Base-by-base conservation (phyloP, 2,329 filamentous ascomycete species). In the Neofusicoccum kwambonambiense region DNA sequence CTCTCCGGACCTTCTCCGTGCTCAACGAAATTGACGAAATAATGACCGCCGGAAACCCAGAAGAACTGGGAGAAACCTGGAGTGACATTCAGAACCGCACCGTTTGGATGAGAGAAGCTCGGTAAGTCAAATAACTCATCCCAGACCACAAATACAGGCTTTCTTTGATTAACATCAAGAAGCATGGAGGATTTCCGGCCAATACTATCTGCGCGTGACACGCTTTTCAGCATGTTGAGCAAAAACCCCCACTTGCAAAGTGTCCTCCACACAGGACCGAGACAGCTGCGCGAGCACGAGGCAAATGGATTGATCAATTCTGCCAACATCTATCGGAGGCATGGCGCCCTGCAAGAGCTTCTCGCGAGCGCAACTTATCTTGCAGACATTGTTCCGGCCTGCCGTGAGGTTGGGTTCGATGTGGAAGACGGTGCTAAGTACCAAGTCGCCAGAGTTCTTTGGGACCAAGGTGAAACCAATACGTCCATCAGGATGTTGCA, bases 381-480 rank as follows among this genome's bases (percentile, higher is more conserved):
- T n/a, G 90, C 88, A 12, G 88, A 91, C 64, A 83, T 98, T 31
- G 86, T 93, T n/a, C 75, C 82, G 5, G 81, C 88, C 3, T 95
- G 91, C 73, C 83, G 85, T 66, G 81, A 86, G 0, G 77, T 92
- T n/a, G 91, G 90, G 0, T 79, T 98, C 2, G 86, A 88, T 65
- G 87, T 97, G 50, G 90, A 93, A 72, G 90, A 89, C 12, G 89
- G 89, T 12, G 87, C 93, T 44, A 88, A 89, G 68, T 86, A 94
- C 62, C 95, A 98, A 75, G 87, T 91, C 7, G 93, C 96, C 11
- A 92, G 90, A 71, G 92, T 96, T 6, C 81, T 99, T 0, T 99
- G 95, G 94, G 92, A 96, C 67, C 90, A 97, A 74, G 93, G 93
- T 12, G 94, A 99, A 76, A 91, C 92, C 81, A 87, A 89, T 19